A percentile compares a stretch with the other conserved stretches of the same genome.
These are phyloP conservation scores for Ascoidea asiatica DNA, from an alignment of 805 yeast genomes.

Conservation along the genomic window DNA sequence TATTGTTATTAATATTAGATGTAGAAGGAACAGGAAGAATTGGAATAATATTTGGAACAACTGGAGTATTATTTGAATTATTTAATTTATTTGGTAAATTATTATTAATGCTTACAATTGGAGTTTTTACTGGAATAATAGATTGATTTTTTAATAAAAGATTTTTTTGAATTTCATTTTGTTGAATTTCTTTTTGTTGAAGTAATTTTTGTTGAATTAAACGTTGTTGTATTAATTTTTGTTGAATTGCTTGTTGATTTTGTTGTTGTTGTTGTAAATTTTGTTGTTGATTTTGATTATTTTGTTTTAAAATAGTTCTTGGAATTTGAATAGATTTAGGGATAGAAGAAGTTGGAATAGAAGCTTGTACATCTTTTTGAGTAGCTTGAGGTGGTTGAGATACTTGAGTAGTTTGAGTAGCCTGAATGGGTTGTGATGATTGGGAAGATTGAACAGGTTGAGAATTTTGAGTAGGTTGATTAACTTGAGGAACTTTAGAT, in stretches of 20 bases:
- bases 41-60: background rate
- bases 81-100: background rate
- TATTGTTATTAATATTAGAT: background rate
- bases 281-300: background rate
- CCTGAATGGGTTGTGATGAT: background rate
- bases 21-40: background rate
- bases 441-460: background rate
- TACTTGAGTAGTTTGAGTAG: background rate
- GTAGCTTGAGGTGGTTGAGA: constrained; percentile 1
- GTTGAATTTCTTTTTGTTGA: background rate
- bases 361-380: too few relatives aligned
- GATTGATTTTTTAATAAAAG: background rate
- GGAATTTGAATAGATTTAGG: background rate
- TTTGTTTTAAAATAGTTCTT: background rate
- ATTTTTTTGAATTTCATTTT: background rate
- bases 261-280: background rate
- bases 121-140: background rate
- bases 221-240: background rate
- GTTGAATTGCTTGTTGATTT: constrained; percentile 1
- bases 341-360: too few relatives aligned
- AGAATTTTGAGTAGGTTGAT: too few relatives aligned
- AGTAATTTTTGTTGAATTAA: background rate
- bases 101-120: background rate
- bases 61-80: background rate
- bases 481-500: too few relatives aligned